Conservation (phyloP, 2,329 filamentous ascomycete genomes). For the Colletotrichum simmondsii region DNA sequence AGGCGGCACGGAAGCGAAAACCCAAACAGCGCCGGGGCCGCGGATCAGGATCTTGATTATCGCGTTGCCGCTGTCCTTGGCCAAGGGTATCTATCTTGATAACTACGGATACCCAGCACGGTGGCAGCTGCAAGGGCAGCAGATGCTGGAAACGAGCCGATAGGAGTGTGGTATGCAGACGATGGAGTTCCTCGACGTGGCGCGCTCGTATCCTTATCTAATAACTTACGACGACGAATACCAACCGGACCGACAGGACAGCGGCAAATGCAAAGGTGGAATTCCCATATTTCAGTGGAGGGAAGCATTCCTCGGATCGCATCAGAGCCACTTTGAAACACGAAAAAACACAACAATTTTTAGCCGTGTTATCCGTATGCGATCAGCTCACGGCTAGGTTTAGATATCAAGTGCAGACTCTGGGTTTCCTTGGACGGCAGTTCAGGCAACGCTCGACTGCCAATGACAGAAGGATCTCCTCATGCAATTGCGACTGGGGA, state of each 20-base stretch:
- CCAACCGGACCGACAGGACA: not conserved
- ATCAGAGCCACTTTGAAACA: not conserved
- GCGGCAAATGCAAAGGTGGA: not conserved
- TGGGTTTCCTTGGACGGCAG: not conserved
- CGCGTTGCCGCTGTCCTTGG: not conserved
- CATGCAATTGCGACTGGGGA: not conserved
- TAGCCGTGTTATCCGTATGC: not conserved
- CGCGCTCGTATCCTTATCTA: conserved; percentile 2
- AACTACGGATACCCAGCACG: not conserved
- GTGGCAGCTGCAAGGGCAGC: conserved; percentile 4
- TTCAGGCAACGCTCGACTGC: not conserved
- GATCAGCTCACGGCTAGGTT: not conserved
- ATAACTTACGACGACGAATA: not conserved
- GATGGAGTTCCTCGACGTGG: not conserved
- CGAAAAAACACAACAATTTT: not conserved
- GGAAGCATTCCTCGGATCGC: conserved; percentile 2
- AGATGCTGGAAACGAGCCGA: not conserved
- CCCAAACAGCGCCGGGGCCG: conserved; percentile 1
- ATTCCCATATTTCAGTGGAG: not conserved
- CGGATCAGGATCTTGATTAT: not conserved
- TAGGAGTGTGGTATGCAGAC: not conserved
- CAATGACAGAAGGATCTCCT: not conserved
- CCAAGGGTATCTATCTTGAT: not conserved
- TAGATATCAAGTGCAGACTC: not conserved
- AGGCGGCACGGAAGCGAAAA: conserved; percentile 12